Percentiles rank a stretch among this genome's conserved stretches.
phyloP scores from a whole-genome alignment of 768 basidiomycete genomes.

The Podaxis sp. region DNA sequence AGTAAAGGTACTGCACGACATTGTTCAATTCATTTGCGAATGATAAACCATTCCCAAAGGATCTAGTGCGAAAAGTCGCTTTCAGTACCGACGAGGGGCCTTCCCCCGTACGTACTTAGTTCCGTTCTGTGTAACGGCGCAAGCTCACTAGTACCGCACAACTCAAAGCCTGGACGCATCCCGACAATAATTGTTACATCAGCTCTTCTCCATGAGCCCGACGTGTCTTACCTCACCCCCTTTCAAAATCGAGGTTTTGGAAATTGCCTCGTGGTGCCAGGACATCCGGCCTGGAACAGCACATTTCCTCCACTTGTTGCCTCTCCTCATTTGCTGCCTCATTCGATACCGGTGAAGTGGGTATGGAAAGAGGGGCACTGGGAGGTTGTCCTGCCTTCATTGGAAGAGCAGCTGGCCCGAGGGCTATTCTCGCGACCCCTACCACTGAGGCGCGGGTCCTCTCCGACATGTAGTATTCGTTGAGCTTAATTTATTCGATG shows the following conservation, averaged over 20 bases:
- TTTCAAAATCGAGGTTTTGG: slow-evolving; percentile 57
- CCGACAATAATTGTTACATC: slow-evolving; percentile 47
- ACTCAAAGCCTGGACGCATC: neutral
- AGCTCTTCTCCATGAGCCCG: slow-evolving; percentile 38
- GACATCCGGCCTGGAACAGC: slow-evolving; percentile 44
- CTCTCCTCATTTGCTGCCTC: slow-evolving; percentile 19
- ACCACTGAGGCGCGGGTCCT: neutral
- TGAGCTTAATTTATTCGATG: neutral
- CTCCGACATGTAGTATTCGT: neutral
- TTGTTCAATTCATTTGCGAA: too few relatives aligned
- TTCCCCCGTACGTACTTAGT: neutral
- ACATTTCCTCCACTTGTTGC: slow-evolving; percentile 43
- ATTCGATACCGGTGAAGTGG: slow-evolving; percentile 38
- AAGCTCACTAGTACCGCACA: neutral
- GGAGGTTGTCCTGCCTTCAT: slow-evolving; percentile 40
- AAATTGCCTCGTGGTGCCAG: slow-evolving; percentile 48
- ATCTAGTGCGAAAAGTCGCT: neutral
- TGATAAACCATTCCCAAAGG: neutral
- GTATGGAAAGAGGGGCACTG: slow-evolving; percentile 37
- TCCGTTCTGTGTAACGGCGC: neutral
- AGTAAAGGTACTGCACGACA: neutral
- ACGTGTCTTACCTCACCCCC: slow-evolving; percentile 47
- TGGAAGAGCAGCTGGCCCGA: slow-evolving; percentile 44
- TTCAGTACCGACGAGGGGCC: too few relatives aligned
- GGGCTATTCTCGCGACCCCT: slow-evolving; percentile 41